Evolutionary conservation across 2,329 filamentous ascomycete genomes (phyloP).

Genomic region (Penicillium corylophilum): DNA sequence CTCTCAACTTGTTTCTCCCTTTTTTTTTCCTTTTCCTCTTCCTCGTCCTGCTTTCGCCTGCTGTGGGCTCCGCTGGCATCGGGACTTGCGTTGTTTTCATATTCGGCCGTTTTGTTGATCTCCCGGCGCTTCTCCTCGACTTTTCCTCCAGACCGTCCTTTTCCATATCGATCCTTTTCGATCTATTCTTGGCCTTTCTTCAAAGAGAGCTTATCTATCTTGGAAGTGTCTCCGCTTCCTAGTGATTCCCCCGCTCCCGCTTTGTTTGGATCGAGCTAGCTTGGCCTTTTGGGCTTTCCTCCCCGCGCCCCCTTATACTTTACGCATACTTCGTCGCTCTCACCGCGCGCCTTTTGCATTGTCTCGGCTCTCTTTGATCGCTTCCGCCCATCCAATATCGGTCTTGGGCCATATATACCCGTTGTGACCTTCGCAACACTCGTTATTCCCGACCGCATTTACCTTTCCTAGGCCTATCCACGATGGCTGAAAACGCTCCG

Average conservation of each 20-base stretch:
- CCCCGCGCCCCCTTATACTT: slow-evolving; percentile 8
- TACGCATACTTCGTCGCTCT: neutral
- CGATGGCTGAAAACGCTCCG: slow-evolving; percentile 76
- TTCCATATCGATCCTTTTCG: neutral
- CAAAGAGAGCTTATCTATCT: neutral
- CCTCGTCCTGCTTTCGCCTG: slow-evolving; percentile 23
- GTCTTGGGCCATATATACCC: slow-evolving; percentile 10
- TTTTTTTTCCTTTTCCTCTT: slow-evolving; percentile 22
- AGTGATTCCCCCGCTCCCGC: neutral
- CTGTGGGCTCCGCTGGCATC: slow-evolving; percentile 5
- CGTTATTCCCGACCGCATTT: slow-evolving; percentile 21
- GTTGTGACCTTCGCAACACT: slow-evolving; percentile 21
- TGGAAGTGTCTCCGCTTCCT: neutral
- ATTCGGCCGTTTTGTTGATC: slow-evolving; percentile 8
- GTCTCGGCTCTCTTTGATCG: neutral
- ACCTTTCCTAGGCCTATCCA: slow-evolving; percentile 30
- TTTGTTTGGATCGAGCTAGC: slow-evolving; percentile 19
- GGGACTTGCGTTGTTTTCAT: slow-evolving; percentile 14
- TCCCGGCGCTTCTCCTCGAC: slow-evolving; percentile 3
- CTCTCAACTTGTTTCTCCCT: slow-evolving; percentile 24
- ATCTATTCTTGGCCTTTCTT: neutral
- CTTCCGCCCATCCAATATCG: slow-evolving; percentile 15
- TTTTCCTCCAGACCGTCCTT: slow-evolving; percentile 4
- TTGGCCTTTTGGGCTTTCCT: slow-evolving; percentile 11
- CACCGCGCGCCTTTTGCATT: slow-evolving; percentile 1